Percentiles rank a stretch among this genome's conserved stretches.
Conservation (phyloP, 441 rosid genomes). For the Adansonia grandidieri region DNA sequence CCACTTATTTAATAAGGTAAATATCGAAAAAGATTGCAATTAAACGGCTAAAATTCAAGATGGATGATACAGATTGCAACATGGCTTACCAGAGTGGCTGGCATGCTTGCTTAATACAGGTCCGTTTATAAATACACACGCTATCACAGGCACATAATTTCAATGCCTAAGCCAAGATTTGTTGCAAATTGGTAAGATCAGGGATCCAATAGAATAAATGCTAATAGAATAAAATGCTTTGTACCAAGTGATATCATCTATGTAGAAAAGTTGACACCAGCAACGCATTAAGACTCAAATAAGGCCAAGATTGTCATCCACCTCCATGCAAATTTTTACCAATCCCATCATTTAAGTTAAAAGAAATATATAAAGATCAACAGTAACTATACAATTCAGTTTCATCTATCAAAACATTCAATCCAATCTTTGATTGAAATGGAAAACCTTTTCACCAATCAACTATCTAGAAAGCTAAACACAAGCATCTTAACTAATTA, state of each 20-base stretch:
- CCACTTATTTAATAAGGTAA: neutral
- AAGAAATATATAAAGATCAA: conserved; percentile 10
- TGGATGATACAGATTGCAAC: neutral
- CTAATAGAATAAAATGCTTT: neutral
- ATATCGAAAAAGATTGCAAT: neutral
- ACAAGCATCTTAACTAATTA: neutral
- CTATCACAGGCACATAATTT: neutral
- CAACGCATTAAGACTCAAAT: neutral
- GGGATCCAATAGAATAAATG: conserved; percentile 3
- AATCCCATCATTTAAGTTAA: neutral
- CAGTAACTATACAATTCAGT: neutral
- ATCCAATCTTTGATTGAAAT: conserved; percentile 7
- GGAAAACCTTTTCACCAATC: neutral
- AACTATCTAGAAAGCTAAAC: neutral
- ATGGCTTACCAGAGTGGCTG: neutral
- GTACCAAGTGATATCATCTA: neutral
- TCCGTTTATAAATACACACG: neutral
- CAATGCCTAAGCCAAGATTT: neutral
- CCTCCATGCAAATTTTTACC: neutral
- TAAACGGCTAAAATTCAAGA: neutral
- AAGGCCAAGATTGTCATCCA: neutral
- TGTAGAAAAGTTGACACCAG: neutral
- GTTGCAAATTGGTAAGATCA: neutral
- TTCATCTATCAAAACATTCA: conserved; percentile 14
- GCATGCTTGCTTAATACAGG: neutral